Percentiles rank a stretch among this genome's conserved stretches.
Evolutionary conservation across 495 filamentous ascomycete genomes (phyloP).

Genomic region (Tuber calosporum): DNA sequence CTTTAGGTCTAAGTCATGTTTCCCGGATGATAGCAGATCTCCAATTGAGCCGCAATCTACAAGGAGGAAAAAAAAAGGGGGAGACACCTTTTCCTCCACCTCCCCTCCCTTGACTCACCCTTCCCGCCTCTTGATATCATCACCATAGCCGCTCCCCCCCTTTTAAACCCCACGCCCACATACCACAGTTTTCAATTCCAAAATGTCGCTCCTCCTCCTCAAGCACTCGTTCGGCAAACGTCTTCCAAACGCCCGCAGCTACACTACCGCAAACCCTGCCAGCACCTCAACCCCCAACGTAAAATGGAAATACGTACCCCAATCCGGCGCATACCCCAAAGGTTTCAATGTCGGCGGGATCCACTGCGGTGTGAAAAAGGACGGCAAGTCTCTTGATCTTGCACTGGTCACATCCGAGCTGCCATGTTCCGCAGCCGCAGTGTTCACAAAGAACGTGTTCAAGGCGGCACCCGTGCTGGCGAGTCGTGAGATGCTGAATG

Average conservation of each 20-base stretch:
- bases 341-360: slow-evolving; percentile 83
- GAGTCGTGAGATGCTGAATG: slow-evolving; percentile 61
- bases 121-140: not conserved
- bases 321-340: slow-evolving; percentile 73
- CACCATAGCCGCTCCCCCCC: not conserved
- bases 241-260: not conserved
- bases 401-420: slow-evolving; percentile 79
- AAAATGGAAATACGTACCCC: slow-evolving; percentile 62
- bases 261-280: not conserved
- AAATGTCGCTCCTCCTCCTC: not conserved
- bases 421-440: slow-evolving; percentile 85
- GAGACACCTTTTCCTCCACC: not conserved
- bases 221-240: not conserved
- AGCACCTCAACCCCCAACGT: slow-evolving; percentile 21
- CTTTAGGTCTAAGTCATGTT: not conserved
- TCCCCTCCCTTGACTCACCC: not conserved
- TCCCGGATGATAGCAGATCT: not conserved
- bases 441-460: slow-evolving; percentile 98
- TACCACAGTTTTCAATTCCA: not conserved
- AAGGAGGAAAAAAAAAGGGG: not conserved
- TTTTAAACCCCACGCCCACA: not conserved
- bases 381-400: slow-evolving; percentile 81
- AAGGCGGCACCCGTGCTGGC: slow-evolving; percentile 91
- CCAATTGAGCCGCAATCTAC: not conserved
- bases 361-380: slow-evolving; percentile 87